These are phyloP conservation scores for Tulasnella sp. DNA, from an alignment of 768 basidiomycete genomes.

Conservation along the genomic window DNA sequence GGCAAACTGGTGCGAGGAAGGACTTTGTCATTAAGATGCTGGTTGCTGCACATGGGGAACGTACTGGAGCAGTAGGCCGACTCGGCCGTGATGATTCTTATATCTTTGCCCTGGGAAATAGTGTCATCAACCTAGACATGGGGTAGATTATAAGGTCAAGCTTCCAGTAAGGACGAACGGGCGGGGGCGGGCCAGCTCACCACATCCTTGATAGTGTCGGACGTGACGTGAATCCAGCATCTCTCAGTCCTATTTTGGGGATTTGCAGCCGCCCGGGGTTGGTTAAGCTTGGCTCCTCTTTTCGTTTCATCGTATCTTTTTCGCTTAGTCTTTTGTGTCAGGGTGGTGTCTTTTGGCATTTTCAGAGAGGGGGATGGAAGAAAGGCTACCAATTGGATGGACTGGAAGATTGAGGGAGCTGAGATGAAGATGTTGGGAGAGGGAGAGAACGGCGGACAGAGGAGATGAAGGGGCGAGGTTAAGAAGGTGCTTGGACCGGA, in stretches of 20 bases:
- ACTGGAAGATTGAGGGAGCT: not conserved
- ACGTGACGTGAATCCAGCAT: not conserved
- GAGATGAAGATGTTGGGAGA: not conserved
- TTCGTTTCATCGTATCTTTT: not conserved
- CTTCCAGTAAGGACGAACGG: not conserved
- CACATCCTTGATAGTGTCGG: not conserved
- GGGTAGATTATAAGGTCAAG: not conserved
- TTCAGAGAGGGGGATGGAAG: not conserved
- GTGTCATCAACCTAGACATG: not conserved
- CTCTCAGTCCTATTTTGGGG: not conserved
- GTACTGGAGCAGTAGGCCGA: not conserved
- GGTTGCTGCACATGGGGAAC: not conserved
- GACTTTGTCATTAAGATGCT: not conserved
- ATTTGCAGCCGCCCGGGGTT: not conserved
- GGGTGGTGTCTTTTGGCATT: not conserved
- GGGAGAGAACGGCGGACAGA: not conserved
- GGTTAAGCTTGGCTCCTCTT: not conserved
- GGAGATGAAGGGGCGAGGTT: not conserved
- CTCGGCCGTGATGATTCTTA: not conserved
- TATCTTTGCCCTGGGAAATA: not conserved
- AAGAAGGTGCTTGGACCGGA: not conserved
- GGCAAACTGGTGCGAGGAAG: not conserved
- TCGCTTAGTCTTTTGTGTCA: not conserved
- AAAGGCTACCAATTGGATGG: not conserved
- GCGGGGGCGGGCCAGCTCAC: not conserved